These are phyloP conservation scores for Salix viminalis DNA, from an alignment of 345 rosid species.

Conservation along the genomic window DNA sequence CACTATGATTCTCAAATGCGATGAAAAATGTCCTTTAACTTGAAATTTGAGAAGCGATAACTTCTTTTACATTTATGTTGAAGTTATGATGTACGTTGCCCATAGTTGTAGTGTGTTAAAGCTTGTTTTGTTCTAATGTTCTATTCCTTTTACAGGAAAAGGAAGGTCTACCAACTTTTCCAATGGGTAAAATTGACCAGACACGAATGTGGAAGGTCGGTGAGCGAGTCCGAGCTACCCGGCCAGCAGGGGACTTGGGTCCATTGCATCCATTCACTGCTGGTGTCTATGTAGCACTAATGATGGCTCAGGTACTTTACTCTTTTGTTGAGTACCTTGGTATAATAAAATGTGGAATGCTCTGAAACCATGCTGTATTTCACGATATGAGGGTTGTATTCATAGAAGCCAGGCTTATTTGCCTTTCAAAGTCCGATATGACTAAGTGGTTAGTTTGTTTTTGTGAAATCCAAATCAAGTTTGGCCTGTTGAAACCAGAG, in stretches of 20 bases:
- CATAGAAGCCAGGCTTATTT: not conserved
- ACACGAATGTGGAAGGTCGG: constrained; percentile 98
- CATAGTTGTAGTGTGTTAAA: not conserved
- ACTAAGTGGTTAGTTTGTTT: not conserved
- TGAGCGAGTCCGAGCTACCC: constrained; percentile 56
- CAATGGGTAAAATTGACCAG: constrained; percentile 95
- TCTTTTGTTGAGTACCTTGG: not conserved
- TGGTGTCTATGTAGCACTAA: constrained; percentile 82
- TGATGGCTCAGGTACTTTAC: constrained; percentile 85
- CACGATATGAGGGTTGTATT: not conserved
- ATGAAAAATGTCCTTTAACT: not conserved
- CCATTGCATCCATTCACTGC: constrained; percentile 79
- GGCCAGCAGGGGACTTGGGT: constrained; percentile 79
- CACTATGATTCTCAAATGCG: not conserved
- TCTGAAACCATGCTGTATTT: not conserved
- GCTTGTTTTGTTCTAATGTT: not conserved
- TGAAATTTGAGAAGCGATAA: not conserved
- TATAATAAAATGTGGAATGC: not conserved
- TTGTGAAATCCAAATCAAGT: not conserved
- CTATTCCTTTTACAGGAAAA: constrained; percentile 52
- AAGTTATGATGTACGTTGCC: not conserved
- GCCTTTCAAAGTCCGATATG: not conserved
- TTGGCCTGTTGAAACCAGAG: not conserved
- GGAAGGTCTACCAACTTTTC: constrained; percentile 93
- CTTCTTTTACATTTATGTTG: not conserved